phyloP scores from a whole-genome alignment of 345 rosid species.

The Salix exigua region DNA sequence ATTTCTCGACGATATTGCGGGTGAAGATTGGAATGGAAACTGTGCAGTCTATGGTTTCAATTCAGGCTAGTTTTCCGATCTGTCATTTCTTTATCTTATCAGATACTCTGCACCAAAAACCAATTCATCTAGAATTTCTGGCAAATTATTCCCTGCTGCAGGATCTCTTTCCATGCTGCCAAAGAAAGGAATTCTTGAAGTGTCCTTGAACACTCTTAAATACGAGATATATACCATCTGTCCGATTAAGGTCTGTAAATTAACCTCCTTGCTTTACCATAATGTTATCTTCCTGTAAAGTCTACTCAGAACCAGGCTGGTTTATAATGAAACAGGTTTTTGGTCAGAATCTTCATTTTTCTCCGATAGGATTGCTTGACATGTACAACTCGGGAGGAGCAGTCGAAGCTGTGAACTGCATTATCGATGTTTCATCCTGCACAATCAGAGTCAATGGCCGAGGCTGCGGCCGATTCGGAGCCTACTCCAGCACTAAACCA shows the following conservation, averaged over 20 bases:
- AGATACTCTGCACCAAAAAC: constrained; percentile 1
- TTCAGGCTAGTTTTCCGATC: constrained; percentile 34
- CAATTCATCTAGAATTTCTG: background rate
- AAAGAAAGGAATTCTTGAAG: constrained; percentile 34
- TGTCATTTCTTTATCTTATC: background rate
- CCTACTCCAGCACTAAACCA: constrained; percentile 42
- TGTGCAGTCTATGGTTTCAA: constrained; percentile 45
- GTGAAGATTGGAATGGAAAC: constrained; percentile 49
- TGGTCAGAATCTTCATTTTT: constrained; percentile 30
- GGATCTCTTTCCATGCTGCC: constrained; percentile 36
- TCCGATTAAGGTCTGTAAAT: constrained; percentile 41
- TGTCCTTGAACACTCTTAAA: constrained; percentile 37
- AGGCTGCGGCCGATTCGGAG: constrained; percentile 59
- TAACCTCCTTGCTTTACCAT: background rate
- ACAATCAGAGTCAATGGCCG: constrained; percentile 26
- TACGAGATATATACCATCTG: constrained; percentile 49
- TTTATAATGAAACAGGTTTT: constrained; percentile 23
- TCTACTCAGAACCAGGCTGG: background rate
- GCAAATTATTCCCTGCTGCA: constrained; percentile 14
- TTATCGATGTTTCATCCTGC: constrained; percentile 13
- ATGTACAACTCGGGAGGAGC: constrained; percentile 68
- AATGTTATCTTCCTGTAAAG: background rate
- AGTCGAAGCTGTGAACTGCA: constrained; percentile 38
- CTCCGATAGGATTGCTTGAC: constrained; percentile 49
- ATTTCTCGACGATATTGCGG: constrained; percentile 45